These are phyloP conservation scores for Herpetomonas tarakana DNA, from an alignment of 208 protist species.

Conservation along the genomic window DNA sequence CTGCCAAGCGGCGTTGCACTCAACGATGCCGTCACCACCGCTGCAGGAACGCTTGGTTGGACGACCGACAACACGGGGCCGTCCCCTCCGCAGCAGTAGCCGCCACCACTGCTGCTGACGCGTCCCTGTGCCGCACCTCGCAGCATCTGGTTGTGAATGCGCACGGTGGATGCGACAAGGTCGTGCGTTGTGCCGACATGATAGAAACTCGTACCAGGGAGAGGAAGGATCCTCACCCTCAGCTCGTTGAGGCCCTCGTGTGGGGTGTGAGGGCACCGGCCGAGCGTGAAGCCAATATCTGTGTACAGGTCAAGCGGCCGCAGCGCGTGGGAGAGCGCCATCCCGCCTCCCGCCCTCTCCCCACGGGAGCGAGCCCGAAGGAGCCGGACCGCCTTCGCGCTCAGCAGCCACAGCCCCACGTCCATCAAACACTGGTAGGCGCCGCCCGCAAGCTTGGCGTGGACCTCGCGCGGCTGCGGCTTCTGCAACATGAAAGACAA, in stretches of 20 bases:
- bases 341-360: background rate
- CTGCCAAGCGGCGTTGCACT: background rate
- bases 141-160: background rate
- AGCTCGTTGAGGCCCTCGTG: background rate
- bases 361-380: slow-evolving; percentile 21
- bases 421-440: slow-evolving; percentile 25
- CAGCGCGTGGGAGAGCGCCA: background rate
- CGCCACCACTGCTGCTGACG: background rate
- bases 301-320: background rate
- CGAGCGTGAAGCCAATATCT: background rate
- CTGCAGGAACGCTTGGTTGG: too few species aligned
- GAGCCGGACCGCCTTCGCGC: slow-evolving; percentile 33
- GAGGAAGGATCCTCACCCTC: background rate
- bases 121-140: background rate
- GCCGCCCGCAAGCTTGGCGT: slow-evolving; percentile 6
- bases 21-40: background rate
- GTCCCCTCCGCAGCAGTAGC: too few species aligned
- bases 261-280: background rate
- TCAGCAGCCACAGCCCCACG: slow-evolving; percentile 47
- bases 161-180: background rate
- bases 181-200: slow-evolving; percentile 2
- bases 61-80: too few species aligned
- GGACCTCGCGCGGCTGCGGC: slow-evolving; percentile 27
- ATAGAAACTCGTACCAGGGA: background rate
- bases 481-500: slow-evolving; percentile 63